Evolutionary conservation across 2,329 filamentous ascomycete genomes (phyloP).

Genomic region (Dothideomycetidae sp.): DNA sequence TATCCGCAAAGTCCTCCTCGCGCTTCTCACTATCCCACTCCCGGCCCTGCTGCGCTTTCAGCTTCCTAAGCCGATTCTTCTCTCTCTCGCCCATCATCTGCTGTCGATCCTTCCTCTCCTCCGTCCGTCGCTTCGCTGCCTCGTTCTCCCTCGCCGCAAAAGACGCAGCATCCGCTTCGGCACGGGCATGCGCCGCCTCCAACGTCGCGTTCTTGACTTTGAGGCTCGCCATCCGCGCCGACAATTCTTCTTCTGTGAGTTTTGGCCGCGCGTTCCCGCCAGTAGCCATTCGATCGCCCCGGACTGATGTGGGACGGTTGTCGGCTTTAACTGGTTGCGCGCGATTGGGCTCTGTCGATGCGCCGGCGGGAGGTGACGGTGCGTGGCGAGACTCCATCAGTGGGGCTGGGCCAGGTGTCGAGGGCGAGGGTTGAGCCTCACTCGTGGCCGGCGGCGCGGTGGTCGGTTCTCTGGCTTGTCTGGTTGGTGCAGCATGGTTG

Average conservation of each 20-base stretch:
- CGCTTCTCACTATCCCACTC: slow-evolving; percentile 51
- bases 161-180: slow-evolving; percentile 52
- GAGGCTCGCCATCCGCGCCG: slow-evolving; percentile 46
- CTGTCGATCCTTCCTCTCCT: slow-evolving; percentile 38
- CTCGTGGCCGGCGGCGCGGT: neutral
- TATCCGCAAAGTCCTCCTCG: slow-evolving; percentile 38
- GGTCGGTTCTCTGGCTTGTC: neutral
- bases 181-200: slow-evolving; percentile 46
- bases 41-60: slow-evolving; percentile 42
- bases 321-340: neutral
- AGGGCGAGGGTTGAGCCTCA: slow-evolving; percentile 4
- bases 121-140: slow-evolving; percentile 36
- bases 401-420: slow-evolving; percentile 10
- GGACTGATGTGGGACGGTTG: slow-evolving; percentile 17
- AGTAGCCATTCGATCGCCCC: slow-evolving; percentile 23
- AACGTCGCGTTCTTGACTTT: slow-evolving; percentile 46
- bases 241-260: slow-evolving; percentile 50
- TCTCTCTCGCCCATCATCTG: slow-evolving; percentile 50
- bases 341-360: slow-evolving; percentile 14
- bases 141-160: slow-evolving; percentile 48
- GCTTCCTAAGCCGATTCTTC: slow-evolving; percentile 43
- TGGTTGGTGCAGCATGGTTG: neutral
- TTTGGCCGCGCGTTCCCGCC: slow-evolving; percentile 36
- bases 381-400: slow-evolving; percentile 8
- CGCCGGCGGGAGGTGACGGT: slow-evolving; percentile 12